Evolutionary conservation across 805 yeast species (phyloP).

Genomic region (Wickerhamiella alocasiicola): DNA sequence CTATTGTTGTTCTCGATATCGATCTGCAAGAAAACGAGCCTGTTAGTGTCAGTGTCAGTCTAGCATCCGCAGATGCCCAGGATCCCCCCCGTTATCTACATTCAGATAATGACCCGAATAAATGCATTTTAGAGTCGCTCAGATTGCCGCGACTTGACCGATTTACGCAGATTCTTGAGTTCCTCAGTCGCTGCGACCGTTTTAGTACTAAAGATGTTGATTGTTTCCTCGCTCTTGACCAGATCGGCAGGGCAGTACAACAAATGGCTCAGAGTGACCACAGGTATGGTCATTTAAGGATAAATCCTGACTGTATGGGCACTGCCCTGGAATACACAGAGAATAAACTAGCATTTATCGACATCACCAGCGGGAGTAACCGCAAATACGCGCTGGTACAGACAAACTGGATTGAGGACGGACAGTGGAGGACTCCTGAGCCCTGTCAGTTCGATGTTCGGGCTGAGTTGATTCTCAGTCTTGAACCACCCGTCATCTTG

Average conservation of each 20-base stretch:
- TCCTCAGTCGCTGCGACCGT: slow-evolving; percentile 27
- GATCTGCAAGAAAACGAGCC: slow-evolving; percentile 20
- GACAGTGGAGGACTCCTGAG: slow-evolving; percentile 18
- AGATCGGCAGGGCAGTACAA: slow-evolving; percentile 24
- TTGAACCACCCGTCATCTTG: slow-evolving; percentile 28
- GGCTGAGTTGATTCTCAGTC: slow-evolving; percentile 25
- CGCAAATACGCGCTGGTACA: slow-evolving; percentile 15
- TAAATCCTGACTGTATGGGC: slow-evolving; percentile 27
- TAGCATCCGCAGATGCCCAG: slow-evolving; percentile 19
- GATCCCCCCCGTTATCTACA: slow-evolving; percentile 20
- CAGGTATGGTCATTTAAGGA: slow-evolving; percentile 23
- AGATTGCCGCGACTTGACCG: slow-evolving; percentile 25
- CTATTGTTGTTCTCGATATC: slow-evolving; percentile 29
- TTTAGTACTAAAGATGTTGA: slow-evolving; percentile 26
- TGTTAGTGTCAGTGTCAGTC: slow-evolving; percentile 21
- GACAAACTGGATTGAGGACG: slow-evolving; percentile 16
- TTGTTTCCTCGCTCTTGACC: slow-evolving; percentile 27
- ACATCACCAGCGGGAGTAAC: slow-evolving; percentile 18
- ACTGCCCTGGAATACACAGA: slow-evolving; percentile 27
- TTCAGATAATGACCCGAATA: slow-evolving; percentile 19
- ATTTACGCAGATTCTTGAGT: slow-evolving; percentile 25
- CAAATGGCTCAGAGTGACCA: slow-evolving; percentile 10
- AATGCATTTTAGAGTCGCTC: slow-evolving; percentile 22
- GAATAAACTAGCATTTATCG: slow-evolving; percentile 18
- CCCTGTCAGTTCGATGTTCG: slow-evolving; percentile 19